Evolutionary conservation across 2,329 filamentous ascomycete species (phyloP), one percentile per base, ranked within the genome.

Genomic region (Alternaria gaisen): DNA sequence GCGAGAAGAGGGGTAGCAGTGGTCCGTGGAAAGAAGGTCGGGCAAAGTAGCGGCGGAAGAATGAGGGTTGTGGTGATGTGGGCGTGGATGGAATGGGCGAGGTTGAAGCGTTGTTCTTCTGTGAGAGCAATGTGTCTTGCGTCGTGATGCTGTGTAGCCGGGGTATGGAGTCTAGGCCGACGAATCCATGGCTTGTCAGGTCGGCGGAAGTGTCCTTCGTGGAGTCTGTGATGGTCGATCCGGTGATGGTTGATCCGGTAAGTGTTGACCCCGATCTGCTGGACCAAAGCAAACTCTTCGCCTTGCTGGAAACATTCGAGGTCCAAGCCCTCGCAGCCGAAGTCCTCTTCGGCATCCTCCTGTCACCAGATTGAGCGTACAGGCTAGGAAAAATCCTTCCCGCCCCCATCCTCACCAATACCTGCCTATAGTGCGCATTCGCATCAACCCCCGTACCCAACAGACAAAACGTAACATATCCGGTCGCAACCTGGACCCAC

Each of bases 401-500:
- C 5, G 75, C 47, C 0, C 75, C 76, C 0, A 76, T 12, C 1
- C 51, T 43, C 8, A 72, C 63, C 2, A 76, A 50, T 41, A 72
- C 65, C 3, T 61, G 66, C 55, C 69, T 73, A 62, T 78, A 78
- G 2, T 69, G 66, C 12, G 70, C 74, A 44, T 71, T 58, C 0
- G 88, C 88, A 68, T 91, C 89, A 26, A 79, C 80, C 30, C 88
- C 89, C 16, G 88, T 83, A 9, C 89, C 89, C 65, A 90, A 90
- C 68, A 89, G 85, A n/a, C 85, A 53, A 70, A 91, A 91, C 12
- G 87, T 76, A 26, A 88, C 59, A 60, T 85, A 82, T 0, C 85
- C 86, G 4, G 83, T 79, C 0, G 71, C 81, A 10, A 90, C 78
- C 47, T 85, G 83, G 20, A 85, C 80, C 86, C 87, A 91, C 30